Base-by-base conservation (phyloP, 2,329 filamentous ascomycete genomes). In the Phialophora expanda region DNA sequence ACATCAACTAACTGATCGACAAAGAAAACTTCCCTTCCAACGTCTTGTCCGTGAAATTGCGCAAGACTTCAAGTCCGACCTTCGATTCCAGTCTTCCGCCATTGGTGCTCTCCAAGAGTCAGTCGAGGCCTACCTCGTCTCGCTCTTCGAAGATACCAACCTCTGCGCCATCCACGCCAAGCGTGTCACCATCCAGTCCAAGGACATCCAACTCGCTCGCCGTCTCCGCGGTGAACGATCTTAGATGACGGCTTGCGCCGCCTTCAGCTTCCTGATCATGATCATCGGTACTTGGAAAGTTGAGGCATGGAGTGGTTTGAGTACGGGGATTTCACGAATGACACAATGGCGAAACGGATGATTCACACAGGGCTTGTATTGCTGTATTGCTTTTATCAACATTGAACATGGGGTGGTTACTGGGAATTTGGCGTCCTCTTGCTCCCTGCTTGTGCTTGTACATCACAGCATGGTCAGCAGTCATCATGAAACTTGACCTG, bases 91-190 rank as follows among this genome's bases (percentile, higher is more conserved):
- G 86, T 96, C 92, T 26, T 97, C 94, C 55, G 95, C 95, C 80
- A 97, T 99, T 78, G 91, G 92, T 77, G 95, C 95, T 72, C 89
- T 99, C 48, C 94, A 99, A 85, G 95, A 99, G 86, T 97, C 95
- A 62, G 93, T 97, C 73, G 95, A 99, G 86, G 96, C 95, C 2
- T 98, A 97, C 84, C 90, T 99, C 76, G 93, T 98, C 82, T 96
- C 93, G 53, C 90, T 98, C 72, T 98, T 98, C 76, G 93, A 98
- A 83, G 94, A 98, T 80, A 97, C 94, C 84, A 98, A 98, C 86
- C 85, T 97, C 61, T 98, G 94, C 84, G 94, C 95, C 78, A 97
- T 98, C 81, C 95, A 98, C 84, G 94, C 95, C 83, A 98, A 98
- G 89, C 93, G 95, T 85, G 95, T 98, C 78, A 98, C 94, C 77